phyloP scores from a whole-genome alignment of 2,329 filamentous ascomycete species.

The Apiospora kogelbergensis region DNA sequence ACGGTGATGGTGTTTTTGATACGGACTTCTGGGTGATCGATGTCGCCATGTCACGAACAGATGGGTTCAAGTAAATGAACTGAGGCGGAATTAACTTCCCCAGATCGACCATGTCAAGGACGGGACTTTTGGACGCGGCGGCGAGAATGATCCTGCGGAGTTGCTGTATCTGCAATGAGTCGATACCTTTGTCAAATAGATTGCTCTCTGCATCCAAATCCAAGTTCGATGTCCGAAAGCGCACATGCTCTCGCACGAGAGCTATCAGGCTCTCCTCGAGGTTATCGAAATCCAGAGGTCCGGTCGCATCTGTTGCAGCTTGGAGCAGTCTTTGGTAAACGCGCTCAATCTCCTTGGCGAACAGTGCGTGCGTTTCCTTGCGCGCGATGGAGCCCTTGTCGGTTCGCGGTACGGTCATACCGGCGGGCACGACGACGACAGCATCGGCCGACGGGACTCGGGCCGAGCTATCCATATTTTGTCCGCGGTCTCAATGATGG shows the following conservation, averaged over 20 bases:
- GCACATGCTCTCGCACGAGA: background rate
- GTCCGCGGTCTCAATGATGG: slow-evolving; percentile 15
- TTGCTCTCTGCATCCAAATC: background rate
- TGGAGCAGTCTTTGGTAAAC: background rate
- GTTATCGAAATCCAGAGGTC: slow-evolving; percentile 14
- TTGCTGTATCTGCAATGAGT: slow-evolving; percentile 22
- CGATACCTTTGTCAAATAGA: slow-evolving; percentile 11
- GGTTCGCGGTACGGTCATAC: slow-evolving; percentile 20
- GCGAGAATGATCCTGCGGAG: slow-evolving; percentile 16
- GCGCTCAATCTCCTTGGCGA: slow-evolving; percentile 16
- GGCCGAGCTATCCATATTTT: slow-evolving; percentile 21
- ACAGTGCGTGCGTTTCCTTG: slow-evolving; percentile 21
- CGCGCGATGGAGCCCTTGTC: slow-evolving; percentile 26
- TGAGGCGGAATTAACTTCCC: background rate
- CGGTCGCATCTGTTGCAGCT: slow-evolving; percentile 16
- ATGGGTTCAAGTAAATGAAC: background rate
- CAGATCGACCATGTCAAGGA: background rate
- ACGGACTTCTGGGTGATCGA: background rate
- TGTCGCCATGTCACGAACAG: background rate
- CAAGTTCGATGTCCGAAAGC: background rate
- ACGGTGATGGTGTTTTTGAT: too few relatives aligned
- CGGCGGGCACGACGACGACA: slow-evolving; percentile 18
- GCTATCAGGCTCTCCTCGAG: background rate
- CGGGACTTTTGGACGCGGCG: slow-evolving; percentile 11
- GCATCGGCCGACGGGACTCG: slow-evolving; percentile 21